Conservation (phyloP, 1,139 yeast species). For the Yamadazyma blattariae region DNA sequence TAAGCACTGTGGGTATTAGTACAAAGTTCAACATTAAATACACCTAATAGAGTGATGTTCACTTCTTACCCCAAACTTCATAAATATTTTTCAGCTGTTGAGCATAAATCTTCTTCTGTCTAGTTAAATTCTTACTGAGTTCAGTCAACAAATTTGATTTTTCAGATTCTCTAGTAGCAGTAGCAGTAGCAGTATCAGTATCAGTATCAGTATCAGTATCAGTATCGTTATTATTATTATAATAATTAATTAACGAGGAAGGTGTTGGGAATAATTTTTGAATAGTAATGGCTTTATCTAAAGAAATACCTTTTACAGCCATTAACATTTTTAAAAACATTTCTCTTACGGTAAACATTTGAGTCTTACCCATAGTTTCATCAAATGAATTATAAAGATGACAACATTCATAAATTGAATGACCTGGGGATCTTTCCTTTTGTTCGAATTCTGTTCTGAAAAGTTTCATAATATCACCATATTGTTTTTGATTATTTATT, state of each 20-base stretch:
- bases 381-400: constrained; percentile 67
- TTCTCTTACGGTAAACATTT: constrained; percentile 71
- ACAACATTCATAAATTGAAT: constrained; percentile 47
- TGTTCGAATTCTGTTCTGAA: constrained; percentile 46
- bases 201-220: no score
- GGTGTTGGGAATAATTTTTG: constrained; percentile 72
- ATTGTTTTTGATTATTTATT: constrained; percentile 53
- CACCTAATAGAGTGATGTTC: no score
- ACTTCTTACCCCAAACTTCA: constrained; percentile 53
- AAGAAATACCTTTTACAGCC: constrained; percentile 75
- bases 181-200: no score
- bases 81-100: constrained; percentile 59
- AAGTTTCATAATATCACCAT: constrained; percentile 31
- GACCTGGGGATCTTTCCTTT: constrained; percentile 18
- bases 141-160: constrained; percentile 36
- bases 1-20: no score
- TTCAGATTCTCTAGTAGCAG: no score
- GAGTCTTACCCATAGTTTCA: constrained; percentile 67
- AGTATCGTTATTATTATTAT: constrained; percentile 5
- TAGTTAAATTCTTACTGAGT: constrained; percentile 50
- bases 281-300: constrained; percentile 80
- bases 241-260: constrained; percentile 32
- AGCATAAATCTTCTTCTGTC: constrained; percentile 59
- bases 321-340: constrained; percentile 73
- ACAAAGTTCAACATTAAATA: no score